Conservation (phyloP, 2,329 filamentous ascomycete genomes). For the Pseudopithomyces maydicus region DNA sequence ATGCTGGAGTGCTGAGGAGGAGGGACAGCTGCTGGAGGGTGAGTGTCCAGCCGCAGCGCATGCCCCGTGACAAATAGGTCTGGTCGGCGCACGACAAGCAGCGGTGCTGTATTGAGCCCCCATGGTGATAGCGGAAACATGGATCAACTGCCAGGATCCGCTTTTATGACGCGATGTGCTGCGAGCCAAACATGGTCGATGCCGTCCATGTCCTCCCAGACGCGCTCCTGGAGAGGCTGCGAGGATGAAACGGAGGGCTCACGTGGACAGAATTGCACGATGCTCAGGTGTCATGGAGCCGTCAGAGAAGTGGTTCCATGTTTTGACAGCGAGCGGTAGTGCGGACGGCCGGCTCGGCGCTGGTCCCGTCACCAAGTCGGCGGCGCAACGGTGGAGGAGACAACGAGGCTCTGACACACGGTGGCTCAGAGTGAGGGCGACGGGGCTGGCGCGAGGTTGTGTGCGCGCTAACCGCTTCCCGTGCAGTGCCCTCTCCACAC, state of each 20-base stretch:
- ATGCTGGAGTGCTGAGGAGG: conserved; percentile 18
- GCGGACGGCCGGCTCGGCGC: conserved; percentile 12
- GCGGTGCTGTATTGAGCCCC: conserved; percentile 5
- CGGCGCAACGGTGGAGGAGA: conserved; percentile 1
- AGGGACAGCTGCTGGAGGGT: conserved; percentile 13
- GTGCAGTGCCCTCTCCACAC: too few relatives aligned
- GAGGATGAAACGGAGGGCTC: conserved; percentile 19
- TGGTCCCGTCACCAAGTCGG: conserved; percentile 11
- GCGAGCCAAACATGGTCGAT: conserved; percentile 15
- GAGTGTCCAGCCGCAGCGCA: conserved; percentile 12
- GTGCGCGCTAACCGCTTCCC: too few relatives aligned
- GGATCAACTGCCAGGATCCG: neutral
- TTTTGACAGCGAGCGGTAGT: conserved; percentile 4
- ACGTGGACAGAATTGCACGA: conserved; percentile 3
- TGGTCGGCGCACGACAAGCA: conserved; percentile 18
- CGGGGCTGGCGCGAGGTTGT: too few relatives aligned
- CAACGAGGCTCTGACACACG: conserved; percentile 4
- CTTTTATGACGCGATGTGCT: conserved; percentile 13
- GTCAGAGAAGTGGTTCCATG: conserved; percentile 10
- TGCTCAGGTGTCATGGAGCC: conserved; percentile 1
- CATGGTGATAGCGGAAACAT: conserved; percentile 13
- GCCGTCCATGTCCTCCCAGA: conserved; percentile 3
- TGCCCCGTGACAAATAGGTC: conserved; percentile 28
- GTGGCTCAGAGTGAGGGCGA: neutral
- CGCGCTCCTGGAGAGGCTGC: conserved; percentile 5